Base-by-base conservation (phyloP, 805 yeast species). In the Barnettozyma pratensis region DNA sequence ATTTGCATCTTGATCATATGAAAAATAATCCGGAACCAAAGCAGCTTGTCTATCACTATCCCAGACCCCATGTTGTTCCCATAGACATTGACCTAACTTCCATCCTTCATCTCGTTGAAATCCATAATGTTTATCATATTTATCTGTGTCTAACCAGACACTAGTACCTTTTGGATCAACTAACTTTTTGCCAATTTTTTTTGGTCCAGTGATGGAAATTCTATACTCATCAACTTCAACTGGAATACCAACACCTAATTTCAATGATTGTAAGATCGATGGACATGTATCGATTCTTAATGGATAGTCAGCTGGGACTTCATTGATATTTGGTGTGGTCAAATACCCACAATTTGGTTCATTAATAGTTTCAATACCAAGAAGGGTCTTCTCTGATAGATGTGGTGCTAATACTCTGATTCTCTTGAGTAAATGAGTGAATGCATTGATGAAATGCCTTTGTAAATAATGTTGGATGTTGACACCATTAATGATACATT, bases 11-110 rank as follows among this genome's bases (percentile, higher is more conserved):
- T 76, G 76, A 49, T 73, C 62, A 12, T 54, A 52, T 9, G 55
- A 53, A 55, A 85, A 85, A 64, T 80, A 85, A 50, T 78, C 69
- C 0, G 83, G 77, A 30, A 63, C 60, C 26, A 78, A 48, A 19
- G 81, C 58, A 7, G 50, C 52, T 0, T 69, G 66, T 9, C 71
- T 61, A 2, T 56, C 55, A 2, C 72, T 47, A 44, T 76, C 76
- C 96, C 97, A 92, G 11, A 92, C 83, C 0, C 83, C 87, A 56
- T 83, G 84, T 49, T 79, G 81, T 11, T 86, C 90, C 83, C 87
- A 91, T 11, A 90, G 73, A 66, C 97, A 92, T 42, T 70, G 71
- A 0, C 94, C 96, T 1, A 84, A 61, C 39, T 67, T 60, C 97
- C 97, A 92, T 1, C 65, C 66, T 0, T 71, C 57, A 43, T 67